Base-by-base conservation (phyloP, 164 flowering plant species). In the Aristolochia californica region DNA sequence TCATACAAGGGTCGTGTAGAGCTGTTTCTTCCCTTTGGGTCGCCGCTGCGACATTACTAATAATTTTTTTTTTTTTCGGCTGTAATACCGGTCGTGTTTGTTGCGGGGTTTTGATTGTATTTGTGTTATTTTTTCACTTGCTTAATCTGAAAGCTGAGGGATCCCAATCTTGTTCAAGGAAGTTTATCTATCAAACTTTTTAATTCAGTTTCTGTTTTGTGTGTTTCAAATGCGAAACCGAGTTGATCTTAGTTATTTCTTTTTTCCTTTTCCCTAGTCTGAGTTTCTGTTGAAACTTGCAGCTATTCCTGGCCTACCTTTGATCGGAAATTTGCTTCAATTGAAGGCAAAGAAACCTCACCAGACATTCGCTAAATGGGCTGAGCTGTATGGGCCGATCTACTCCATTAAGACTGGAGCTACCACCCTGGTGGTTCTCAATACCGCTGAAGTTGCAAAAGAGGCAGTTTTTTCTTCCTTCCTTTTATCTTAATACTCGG, bases 301-400 rank as follows among this genome's bases (percentile, higher is more conserved):
- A 87, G 96, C 44, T 60, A 77, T 88, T 54, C 90, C 93, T 48
- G 91, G 96, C 47, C 58, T 83, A 25, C 93, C 96, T 27, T 48
- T 85, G 67, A 49, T 88, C 16, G 96, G 96, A 60, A 88, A 88
- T 62, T 62, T 85, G 75, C 74, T 77, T 65, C 87, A 85, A 63
- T 57, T 85, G 75, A 83, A 72, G 66, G 88, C 78, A 68, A 85
- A 88, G 78, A 85, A 83, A 62, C 96, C 96, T 3, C 72, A 81
- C 79, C 74, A 72, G 70, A 85, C 90, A 5, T 88, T 88, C 55
- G 49, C 80, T 0, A 76, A 60, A 47, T 83, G 84, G 85, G 84
- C 90, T 13, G 85, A 85, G 66, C 53, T 2, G 21, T 81, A 87
- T 62, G 97, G 97, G 0, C 91, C 99, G 0, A 75, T 89, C 16